phyloP scores from a whole-genome alignment of 345 rosid species.

The Theobroma cacao region DNA sequence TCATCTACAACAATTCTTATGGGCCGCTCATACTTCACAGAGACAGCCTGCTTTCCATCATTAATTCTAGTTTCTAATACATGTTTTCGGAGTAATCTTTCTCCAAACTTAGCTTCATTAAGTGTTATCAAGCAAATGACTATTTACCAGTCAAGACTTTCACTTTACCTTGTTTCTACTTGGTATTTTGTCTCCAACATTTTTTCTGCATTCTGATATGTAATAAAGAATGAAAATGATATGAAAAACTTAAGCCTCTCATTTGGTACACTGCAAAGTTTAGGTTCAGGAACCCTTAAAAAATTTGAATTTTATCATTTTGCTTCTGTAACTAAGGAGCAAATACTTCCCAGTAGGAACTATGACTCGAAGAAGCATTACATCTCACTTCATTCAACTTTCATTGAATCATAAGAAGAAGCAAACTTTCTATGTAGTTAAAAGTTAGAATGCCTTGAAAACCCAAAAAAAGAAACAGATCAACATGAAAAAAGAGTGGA shows the following conservation, averaged over 20 bases:
- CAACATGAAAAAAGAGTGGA: neutral
- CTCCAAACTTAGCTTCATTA: too few species aligned
- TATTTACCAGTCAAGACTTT: too few species aligned
- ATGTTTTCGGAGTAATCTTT: neutral
- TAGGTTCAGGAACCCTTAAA: neutral
- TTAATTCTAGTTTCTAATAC: neutral
- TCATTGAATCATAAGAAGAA: neutral
- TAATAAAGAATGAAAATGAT: neutral
- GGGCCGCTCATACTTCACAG: neutral
- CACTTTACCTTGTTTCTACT: too few species aligned
- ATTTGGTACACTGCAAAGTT: neutral
- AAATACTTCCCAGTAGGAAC: neutral
- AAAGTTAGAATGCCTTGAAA: neutral
- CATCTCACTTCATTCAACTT: neutral
- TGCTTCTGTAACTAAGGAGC: neutral
- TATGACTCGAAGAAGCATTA: neutral
- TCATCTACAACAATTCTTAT: neutral
- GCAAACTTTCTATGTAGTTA: neutral
- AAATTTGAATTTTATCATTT: neutral
- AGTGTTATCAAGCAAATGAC: too few species aligned
- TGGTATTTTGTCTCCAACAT: neutral
- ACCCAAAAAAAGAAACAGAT: neutral
- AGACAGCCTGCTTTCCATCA: neutral
- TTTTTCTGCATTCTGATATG: neutral
- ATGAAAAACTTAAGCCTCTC: neutral